Base-by-base conservation (phyloP, 73 alveolate genomes). In the Stentor roeselii region DNA sequence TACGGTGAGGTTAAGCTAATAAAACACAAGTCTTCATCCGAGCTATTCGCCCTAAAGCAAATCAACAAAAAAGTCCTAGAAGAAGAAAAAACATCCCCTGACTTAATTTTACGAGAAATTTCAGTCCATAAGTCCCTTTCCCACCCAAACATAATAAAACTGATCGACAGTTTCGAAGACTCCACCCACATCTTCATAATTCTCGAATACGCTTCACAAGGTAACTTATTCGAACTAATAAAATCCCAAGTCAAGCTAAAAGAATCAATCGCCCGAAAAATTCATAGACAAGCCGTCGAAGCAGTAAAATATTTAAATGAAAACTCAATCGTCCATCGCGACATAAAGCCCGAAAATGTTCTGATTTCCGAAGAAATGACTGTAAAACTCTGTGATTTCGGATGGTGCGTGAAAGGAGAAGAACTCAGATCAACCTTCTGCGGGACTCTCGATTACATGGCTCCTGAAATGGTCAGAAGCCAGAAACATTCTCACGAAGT, bases 381-480 rank as follows among this genome's bases (percentile, higher is more conserved):
- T 77, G 91, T 90, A 1, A 91, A 91, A 83, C 30, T 91, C 39
- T 89, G 93, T 60, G 96, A 91, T 60, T 91, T 91, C 86, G 96
- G 96, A 41, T 91, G 96, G 96, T 84, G 95, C 60, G 87, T 87
- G 39, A 80, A 90, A 82, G 59, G 87, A 31, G 93, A 89, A 67
- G 91, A 87, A 76, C 58, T 86, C 34, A 39, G 99, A 35, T 84
- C 84, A 75, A 96, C 99, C 3, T 92, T 92, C 75, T 96, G 99
- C 77, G 98, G 99, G 3, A 96, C 99, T 15, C 91, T 94, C 0
- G 98, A 94, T 77, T 96, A 95, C 76, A 91, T 95, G 88, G 98
- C 98, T 4, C 99, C 99, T 3, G 99, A 95, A 80, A 93, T 95
- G 88, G 90, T 95, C 38, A 59, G 88, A 36, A 83, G 92, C 75